Evolutionary conservation across 129 eudicot genomes (phyloP).

Genomic region (Escallonia herrerae): DNA sequence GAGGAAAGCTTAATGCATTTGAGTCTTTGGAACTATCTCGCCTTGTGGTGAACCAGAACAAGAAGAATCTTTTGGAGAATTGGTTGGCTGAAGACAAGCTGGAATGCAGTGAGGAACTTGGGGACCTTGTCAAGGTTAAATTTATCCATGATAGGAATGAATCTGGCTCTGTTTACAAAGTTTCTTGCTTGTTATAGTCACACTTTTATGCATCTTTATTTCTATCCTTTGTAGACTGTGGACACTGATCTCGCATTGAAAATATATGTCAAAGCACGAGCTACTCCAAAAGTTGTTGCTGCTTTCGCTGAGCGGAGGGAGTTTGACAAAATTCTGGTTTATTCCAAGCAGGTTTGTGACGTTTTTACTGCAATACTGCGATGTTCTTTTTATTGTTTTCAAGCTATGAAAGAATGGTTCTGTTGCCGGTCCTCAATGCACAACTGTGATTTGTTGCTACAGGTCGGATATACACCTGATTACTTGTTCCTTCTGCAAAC

Average conservation of each 20-base stretch:
- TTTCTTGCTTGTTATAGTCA: background rate
- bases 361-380: background rate
- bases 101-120: slow-evolving; percentile 98
- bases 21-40: slow-evolving; percentile 97
- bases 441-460: slow-evolving; percentile 12
- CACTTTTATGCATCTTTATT: slow-evolving; percentile 1
- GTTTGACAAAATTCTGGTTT: slow-evolving; percentile 90
- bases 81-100: slow-evolving; percentile 98
- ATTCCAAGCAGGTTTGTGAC: slow-evolving; percentile 86
- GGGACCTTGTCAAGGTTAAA: slow-evolving; percentile 92
- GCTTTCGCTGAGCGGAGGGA: slow-evolving; percentile 99
- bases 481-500: slow-evolving; percentile 98
- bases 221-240: slow-evolving; percentile 57
- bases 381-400: background rate
- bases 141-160: background rate
- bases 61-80: slow-evolving; percentile 86
- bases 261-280: slow-evolving; percentile 94
- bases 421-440: background rate
- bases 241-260: slow-evolving; percentile 95
- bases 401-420: background rate
- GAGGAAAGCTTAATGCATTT: slow-evolving; percentile 89
- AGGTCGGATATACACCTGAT: slow-evolving; percentile 99
- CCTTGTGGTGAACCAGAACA: slow-evolving; percentile 94
- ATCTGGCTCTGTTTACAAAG: background rate
- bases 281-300: slow-evolving; percentile 98